Conservation (phyloP, 495 filamentous ascomycete species). For the Aspergillus diversus region DNA sequence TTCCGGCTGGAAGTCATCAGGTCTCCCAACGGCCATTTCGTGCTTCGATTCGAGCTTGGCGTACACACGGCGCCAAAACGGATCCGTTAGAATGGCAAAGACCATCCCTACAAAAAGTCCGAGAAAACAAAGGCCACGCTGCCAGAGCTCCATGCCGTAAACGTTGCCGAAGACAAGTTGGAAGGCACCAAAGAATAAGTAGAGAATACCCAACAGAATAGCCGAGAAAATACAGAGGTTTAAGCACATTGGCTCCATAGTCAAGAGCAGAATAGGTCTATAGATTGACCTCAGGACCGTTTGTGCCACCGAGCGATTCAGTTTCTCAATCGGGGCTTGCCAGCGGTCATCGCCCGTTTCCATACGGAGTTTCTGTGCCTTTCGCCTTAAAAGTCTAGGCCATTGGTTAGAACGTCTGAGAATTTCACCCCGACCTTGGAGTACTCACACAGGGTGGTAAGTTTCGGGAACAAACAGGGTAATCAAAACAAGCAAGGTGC, state of each 20-base stretch:
- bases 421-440: not conserved
- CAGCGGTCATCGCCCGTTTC: conserved; percentile 78
- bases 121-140: conserved; percentile 79
- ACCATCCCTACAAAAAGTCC: conserved; percentile 84
- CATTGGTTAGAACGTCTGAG: not conserved
- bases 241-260: conserved; percentile 85
- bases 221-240: conserved; percentile 85
- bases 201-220: conserved; percentile 83
- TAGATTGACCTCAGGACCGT: conserved; percentile 74
- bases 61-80: conserved; percentile 75
- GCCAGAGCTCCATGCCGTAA: conserved; percentile 80
- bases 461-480: conserved; percentile 85
- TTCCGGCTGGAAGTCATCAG: conserved; percentile 75
- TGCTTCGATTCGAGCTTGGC: conserved; percentile 62
- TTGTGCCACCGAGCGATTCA: conserved; percentile 67
- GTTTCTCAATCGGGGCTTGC: conserved; percentile 80
- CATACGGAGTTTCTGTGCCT: conserved; percentile 71
- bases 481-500: conserved; percentile 61
- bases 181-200: conserved; percentile 96
- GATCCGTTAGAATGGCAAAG: conserved; percentile 68
- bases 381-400: conserved; percentile 68
- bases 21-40: conserved; percentile 53
- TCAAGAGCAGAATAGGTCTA: conserved; percentile 80
- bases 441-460: conserved; percentile 69
- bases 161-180: conserved; percentile 77